Conservation (phyloP, 257 asterid genomes). For the Craterostigma plantagineum region DNA sequence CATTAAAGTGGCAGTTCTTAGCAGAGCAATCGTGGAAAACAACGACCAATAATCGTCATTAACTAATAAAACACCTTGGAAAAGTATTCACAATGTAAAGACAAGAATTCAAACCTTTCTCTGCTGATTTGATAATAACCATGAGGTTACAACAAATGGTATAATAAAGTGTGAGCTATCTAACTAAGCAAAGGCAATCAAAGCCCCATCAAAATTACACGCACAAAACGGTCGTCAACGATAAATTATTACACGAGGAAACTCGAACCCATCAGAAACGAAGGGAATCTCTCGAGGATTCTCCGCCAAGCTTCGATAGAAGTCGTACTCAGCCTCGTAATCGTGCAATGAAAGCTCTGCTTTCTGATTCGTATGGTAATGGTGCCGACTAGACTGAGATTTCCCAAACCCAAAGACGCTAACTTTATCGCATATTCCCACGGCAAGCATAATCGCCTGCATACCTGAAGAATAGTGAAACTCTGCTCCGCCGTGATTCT, state of each 20-base stretch:
- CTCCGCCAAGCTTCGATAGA: constrained; percentile 45
- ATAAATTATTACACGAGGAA: constrained; percentile 49
- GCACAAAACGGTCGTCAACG: constrained; percentile 19
- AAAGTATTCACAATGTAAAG: no score
- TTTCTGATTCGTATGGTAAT: constrained; percentile 80
- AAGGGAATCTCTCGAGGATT: constrained; percentile 51
- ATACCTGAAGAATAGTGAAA: constrained; percentile 95
- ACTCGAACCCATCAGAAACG: constrained; percentile 44
- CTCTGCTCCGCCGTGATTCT: constrained; percentile 47
- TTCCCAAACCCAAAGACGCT: constrained; percentile 82
- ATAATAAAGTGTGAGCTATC: no score
- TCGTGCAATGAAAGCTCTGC: constrained; percentile 75
- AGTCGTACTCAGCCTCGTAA: constrained; percentile 84
- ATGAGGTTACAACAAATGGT: no score
- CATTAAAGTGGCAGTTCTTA: no score
- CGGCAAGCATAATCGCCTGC: constrained; percentile 81
- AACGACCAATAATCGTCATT: no score
- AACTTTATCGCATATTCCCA: constrained; percentile 79
- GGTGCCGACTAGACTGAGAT: constrained; percentile 50
- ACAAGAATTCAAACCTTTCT: no score
- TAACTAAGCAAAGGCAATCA: no score
- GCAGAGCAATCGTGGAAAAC: no score
- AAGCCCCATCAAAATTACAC: no score
- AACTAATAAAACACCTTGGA: no score
- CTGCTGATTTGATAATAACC: no score